Percentiles rank a stretch among this genome's conserved stretches.
Evolutionary conservation across 352 stramenopile species (phyloP).

Genomic region (Plasmopara halstedii): DNA sequence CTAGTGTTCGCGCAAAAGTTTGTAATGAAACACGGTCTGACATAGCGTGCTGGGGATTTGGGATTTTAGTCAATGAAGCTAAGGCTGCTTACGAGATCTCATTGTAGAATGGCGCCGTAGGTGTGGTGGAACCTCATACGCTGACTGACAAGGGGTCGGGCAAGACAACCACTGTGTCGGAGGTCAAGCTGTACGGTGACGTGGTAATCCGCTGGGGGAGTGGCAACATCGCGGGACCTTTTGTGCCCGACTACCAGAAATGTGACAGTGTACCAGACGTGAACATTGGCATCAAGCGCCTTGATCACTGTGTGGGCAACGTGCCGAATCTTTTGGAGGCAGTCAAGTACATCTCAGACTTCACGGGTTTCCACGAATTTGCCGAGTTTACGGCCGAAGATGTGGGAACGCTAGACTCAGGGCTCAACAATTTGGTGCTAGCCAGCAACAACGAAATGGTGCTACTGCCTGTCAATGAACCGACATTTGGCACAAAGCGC

Average conservation of each 20-base stretch:
- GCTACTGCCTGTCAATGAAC: conserved; percentile 93
- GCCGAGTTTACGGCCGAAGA: conserved; percentile 93
- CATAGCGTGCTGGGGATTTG: conserved; percentile 70
- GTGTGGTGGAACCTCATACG: conserved; percentile 46
- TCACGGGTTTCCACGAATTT: conserved; percentile 91
- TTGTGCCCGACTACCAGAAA: conserved; percentile 69
- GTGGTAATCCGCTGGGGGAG: conserved; percentile 84
- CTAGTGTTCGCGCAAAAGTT: conserved; percentile 66
- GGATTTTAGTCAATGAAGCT: conserved; percentile 76
- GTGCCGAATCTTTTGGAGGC: conserved; percentile 85
- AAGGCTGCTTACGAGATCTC: conserved; percentile 69
- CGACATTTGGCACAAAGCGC: conserved; percentile 87
- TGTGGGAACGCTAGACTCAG: conserved; percentile 91
- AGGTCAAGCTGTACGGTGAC: conserved; percentile 85
- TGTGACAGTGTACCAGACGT: conserved; percentile 43
- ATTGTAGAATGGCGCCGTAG: conserved; percentile 58
- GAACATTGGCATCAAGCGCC: conserved; percentile 72
- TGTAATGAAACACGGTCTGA: conserved; percentile 72
- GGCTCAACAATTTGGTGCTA: conserved; percentile 93
- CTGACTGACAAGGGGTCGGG: conserved; percentile 53
- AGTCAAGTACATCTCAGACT: conserved; percentile 73
- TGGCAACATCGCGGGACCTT: conserved; percentile 63
- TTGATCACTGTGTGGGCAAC: conserved; percentile 89
- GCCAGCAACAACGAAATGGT: conserved; percentile 92
- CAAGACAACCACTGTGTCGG: conserved; percentile 51